Percentiles rank a stretch among this genome's conserved stretches.
phyloP scores from a whole-genome alignment of 2,329 filamentous ascomycete species.

The Arthrobotrys megalospora region DNA sequence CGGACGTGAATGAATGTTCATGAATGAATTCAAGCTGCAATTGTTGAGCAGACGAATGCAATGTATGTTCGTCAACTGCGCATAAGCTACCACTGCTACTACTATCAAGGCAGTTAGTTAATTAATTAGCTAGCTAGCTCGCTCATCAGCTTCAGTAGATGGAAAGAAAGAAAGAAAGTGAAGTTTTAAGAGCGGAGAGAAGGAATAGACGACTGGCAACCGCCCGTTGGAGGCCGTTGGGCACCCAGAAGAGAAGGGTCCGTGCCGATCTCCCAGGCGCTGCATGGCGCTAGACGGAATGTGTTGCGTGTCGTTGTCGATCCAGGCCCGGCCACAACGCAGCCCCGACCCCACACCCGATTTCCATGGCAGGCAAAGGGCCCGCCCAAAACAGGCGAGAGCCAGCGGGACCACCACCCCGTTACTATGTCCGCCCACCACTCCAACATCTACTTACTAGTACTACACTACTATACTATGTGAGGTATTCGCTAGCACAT shows the following conservation, averaged over 20 bases:
- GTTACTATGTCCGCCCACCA: constrained; percentile 5
- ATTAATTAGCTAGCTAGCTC: too few species aligned
- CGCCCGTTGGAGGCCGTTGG: neutral
- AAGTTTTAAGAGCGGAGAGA: neutral
- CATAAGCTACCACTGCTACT: neutral
- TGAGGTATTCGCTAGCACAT: neutral
- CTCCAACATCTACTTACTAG: neutral
- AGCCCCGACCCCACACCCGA: constrained; percentile 17
- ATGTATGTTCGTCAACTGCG: neutral
- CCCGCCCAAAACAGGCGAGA: constrained; percentile 19
- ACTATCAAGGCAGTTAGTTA: neutral
- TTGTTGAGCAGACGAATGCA: too few species aligned
- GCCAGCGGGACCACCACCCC: neutral
- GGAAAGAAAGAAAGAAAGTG: neutral
- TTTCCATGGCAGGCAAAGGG: constrained; percentile 15
- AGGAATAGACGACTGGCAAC: constrained; percentile 3
- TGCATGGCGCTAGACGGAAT: constrained; percentile 4
- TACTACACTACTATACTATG: too few species aligned
- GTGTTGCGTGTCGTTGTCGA: constrained; percentile 35
- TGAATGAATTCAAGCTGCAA: too few species aligned
- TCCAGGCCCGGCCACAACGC: constrained; percentile 13
- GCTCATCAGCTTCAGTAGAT: neutral
- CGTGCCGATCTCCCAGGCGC: constrained; percentile 22
- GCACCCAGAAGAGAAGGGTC: constrained; percentile 5
- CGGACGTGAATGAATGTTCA: neutral